phyloP scores from a whole-genome alignment of 176 grass and related monocot genomes.

The Triticum turgidum region DNA sequence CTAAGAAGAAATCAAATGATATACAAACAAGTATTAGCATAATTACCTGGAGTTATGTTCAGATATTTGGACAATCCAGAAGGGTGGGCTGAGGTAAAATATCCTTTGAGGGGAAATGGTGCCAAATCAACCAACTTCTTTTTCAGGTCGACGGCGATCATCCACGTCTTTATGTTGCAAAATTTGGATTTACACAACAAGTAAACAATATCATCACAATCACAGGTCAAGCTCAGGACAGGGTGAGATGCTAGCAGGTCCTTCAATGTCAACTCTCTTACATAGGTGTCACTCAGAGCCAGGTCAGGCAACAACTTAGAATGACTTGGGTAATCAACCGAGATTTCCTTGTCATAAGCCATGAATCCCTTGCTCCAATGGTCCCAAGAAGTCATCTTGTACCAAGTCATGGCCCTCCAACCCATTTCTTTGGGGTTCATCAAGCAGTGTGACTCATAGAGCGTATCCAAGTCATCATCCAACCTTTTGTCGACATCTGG shows the following conservation, averaged over 20 bases:
- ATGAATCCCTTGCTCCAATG: background rate
- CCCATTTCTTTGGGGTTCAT: background rate
- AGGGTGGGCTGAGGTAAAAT: background rate
- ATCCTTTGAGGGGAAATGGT: background rate
- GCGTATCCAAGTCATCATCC: background rate
- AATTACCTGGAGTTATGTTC: background rate
- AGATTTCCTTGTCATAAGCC: background rate
- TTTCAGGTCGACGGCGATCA: background rate
- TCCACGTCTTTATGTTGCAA: background rate
- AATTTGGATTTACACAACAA: background rate
- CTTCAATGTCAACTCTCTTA: background rate
- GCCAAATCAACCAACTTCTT: background rate
- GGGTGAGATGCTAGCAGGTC: background rate
- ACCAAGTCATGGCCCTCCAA: conserved; percentile 11
- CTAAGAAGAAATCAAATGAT: background rate
- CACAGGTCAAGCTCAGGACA: background rate
- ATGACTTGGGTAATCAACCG: background rate
- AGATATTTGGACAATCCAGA: background rate
- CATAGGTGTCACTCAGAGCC: background rate
- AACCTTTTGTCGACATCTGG: background rate
- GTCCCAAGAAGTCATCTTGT: background rate
- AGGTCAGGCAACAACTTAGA: background rate
- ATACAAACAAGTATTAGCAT: background rate
- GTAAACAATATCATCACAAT: background rate
- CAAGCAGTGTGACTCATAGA: background rate